Evolutionary conservation across 1,284 basidiomycete species (phyloP), one percentile per base, ranked within the genome.

Genomic region (Pholiota adiposa): DNA sequence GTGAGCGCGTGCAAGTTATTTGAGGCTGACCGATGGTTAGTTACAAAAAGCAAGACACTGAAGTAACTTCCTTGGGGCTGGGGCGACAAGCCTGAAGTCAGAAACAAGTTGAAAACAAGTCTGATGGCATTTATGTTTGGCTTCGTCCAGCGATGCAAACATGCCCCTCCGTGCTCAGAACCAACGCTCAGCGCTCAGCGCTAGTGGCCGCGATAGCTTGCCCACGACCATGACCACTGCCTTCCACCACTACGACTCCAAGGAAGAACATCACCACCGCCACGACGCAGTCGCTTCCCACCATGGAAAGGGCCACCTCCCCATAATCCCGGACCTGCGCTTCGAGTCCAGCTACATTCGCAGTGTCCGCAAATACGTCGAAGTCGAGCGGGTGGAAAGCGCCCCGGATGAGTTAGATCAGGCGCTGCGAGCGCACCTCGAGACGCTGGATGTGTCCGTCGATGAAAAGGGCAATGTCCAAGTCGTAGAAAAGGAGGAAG

Each of bases 341-440:
- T 90, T 89, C 74, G 90, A 92, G 67, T 80, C 84, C 56, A 85
- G 83, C 57, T 92, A 88, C 69, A 65, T 90, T 59, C 80, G 79
- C 61, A 86, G 85, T 64, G 78, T 90, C 62, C 77, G 75, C 34
- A 18, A 38, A 14, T 53, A 40, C 25, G 29, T 85, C 53, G 73
- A 72, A 36, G 16, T 54, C 19, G 53, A 58, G 54, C 58, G 53
- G 31, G 38, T 58, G 34, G 12, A 38, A 46, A 46, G 38, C 51
- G 27, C 27, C 29, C 34, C 67, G 19, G 56, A 63, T 4, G 14
- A 51, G 6, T 41, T 64, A 8, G 65, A 65, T 31, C 55, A 66
- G 53, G 61, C 48, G 29, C 52, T 56, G 41, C 53, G 59, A 19
- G 70, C 69, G 36, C 60, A 62, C 38, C 73, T 74, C 53, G 76